Percentiles rank a stretch among this genome's conserved stretches.
Evolutionary conservation across 2,329 filamentous ascomycete genomes (phyloP).

Genomic region (Cercospora nicotianae): DNA sequence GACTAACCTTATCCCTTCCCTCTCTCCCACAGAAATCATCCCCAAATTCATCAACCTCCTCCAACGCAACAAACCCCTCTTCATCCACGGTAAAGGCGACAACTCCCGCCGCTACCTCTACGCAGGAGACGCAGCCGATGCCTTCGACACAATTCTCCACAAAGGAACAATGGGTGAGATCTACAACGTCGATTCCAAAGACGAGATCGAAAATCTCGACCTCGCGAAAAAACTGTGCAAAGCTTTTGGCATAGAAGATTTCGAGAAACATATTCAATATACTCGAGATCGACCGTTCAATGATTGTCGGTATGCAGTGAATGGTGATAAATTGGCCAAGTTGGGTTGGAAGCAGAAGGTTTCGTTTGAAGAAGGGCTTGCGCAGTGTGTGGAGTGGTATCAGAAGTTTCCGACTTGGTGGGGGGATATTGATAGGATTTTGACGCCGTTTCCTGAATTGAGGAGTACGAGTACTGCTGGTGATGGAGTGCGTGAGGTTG

Average conservation of each 20-base stretch:
- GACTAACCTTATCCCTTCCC: background rate
- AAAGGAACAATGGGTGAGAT: slow-evolving; percentile 71
- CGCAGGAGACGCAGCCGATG: slow-evolving; percentile 75
- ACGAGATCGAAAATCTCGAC: slow-evolving; percentile 73
- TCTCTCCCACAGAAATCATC: slow-evolving; percentile 66
- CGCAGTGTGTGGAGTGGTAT: slow-evolving; percentile 70
- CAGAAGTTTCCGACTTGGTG: slow-evolving; percentile 66
- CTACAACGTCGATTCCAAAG: slow-evolving; percentile 78
- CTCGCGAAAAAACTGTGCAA: slow-evolving; percentile 66
- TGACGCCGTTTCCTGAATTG: slow-evolving; percentile 61
- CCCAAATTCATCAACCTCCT: slow-evolving; percentile 77
- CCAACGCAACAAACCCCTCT: slow-evolving; percentile 64
- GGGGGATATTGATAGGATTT: slow-evolving; percentile 68
- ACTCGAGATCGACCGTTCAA: slow-evolving; percentile 78
- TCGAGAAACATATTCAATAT: slow-evolving; percentile 67
- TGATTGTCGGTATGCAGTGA: slow-evolving; percentile 70
- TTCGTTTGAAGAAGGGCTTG: slow-evolving; percentile 62
- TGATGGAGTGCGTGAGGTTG: background rate
- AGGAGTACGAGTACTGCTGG: background rate
- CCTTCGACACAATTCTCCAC: slow-evolving; percentile 81
- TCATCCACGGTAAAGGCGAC: slow-evolving; percentile 74
- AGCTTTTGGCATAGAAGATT: slow-evolving; percentile 59
- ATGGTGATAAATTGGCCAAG: slow-evolving; percentile 65
- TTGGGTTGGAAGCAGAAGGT: slow-evolving; percentile 71
- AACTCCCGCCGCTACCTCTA: slow-evolving; percentile 75